Evolutionary conservation across 2,329 filamentous ascomycete species (phyloP).

Genomic region (Colletotrichum falcatum): DNA sequence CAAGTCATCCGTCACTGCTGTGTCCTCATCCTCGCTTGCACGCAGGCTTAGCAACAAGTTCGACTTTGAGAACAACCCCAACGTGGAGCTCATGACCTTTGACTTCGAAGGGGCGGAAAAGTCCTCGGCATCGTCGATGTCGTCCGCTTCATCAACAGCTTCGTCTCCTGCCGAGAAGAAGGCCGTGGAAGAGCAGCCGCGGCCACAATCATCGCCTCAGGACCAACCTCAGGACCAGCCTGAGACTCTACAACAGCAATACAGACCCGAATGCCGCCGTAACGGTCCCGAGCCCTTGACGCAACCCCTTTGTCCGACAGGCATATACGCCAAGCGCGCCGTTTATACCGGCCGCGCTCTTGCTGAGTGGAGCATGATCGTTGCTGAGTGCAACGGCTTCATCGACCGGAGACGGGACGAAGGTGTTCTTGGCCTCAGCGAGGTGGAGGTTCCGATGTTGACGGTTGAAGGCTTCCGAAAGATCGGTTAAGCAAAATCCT

Average conservation of each 20-base stretch:
- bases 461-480: conserved; percentile 56
- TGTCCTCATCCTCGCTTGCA: conserved; percentile 32
- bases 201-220: conserved; percentile 42
- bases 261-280: conserved; percentile 40
- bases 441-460: conserved; percentile 70
- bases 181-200: conserved; percentile 45
- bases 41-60: conserved; percentile 41
- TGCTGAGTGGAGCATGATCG: conserved; percentile 81
- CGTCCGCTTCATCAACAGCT: conserved; percentile 25
- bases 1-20: conserved; percentile 40
- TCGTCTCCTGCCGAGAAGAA: conserved; percentile 31
- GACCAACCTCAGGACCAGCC: conserved; percentile 42
- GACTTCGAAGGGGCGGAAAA: conserved; percentile 32
- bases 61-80: conserved; percentile 34
- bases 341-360: conserved; percentile 79
- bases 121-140: conserved; percentile 33
- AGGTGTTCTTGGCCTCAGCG: conserved; percentile 73
- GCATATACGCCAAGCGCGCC: conserved; percentile 58
- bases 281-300: conserved; percentile 50
- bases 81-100: conserved; percentile 34
- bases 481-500: conserved; percentile 25
- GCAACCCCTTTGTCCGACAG: conserved; percentile 60
- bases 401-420: conserved; percentile 81
- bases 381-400: conserved; percentile 85
- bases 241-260: conserved; percentile 24